Evolutionary conservation across 352 stramenopile species (phyloP).

Genomic region (Phytophthora ramorum): DNA sequence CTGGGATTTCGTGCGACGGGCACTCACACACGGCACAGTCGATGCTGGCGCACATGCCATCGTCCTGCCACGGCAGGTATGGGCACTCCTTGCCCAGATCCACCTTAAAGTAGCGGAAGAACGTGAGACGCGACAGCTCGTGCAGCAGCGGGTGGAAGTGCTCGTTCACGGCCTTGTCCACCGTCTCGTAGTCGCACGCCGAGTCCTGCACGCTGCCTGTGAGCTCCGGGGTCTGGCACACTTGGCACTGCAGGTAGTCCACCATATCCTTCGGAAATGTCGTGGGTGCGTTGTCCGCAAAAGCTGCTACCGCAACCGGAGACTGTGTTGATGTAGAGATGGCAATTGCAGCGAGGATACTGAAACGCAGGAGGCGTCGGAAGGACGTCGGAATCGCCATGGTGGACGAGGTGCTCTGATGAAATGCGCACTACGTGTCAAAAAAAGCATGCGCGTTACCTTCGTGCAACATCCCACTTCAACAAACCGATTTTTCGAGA

Average conservation of each 20-base stretch:
- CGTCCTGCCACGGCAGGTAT: conserved; percentile 86
- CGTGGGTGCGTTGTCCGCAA: conserved; percentile 6
- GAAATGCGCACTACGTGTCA: conserved; percentile 1
- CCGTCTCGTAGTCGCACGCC: conserved; percentile 85
- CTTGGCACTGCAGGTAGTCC: conserved; percentile 80
- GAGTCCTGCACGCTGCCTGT: conserved; percentile 85
- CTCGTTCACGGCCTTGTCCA: conserved; percentile 81
- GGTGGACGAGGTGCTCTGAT: not conserved
- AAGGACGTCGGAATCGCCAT: conserved; percentile 19
- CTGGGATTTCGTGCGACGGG: conserved; percentile 85
- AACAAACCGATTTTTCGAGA: conserved; percentile 31
- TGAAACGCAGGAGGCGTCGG: conserved; percentile 10
- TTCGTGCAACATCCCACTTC: conserved; percentile 25
- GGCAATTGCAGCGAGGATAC: conserved; percentile 5
- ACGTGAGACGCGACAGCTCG: conserved; percentile 81
- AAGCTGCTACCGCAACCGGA: not conserved
- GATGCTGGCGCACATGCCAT: conserved; percentile 90
- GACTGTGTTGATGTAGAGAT: conserved; percentile 9
- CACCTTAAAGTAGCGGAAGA: conserved; percentile 95
- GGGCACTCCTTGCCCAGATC: conserved; percentile 91
- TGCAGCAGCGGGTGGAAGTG: conserved; percentile 86
- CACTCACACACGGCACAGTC: conserved; percentile 93
- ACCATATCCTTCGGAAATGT: conserved; percentile 75
- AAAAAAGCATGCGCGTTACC: not conserved
- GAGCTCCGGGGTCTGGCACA: conserved; percentile 84